Conservation (phyloP, 2,329 filamentous ascomycete genomes). For the Dothidotthia symphoricarpi region DNA sequence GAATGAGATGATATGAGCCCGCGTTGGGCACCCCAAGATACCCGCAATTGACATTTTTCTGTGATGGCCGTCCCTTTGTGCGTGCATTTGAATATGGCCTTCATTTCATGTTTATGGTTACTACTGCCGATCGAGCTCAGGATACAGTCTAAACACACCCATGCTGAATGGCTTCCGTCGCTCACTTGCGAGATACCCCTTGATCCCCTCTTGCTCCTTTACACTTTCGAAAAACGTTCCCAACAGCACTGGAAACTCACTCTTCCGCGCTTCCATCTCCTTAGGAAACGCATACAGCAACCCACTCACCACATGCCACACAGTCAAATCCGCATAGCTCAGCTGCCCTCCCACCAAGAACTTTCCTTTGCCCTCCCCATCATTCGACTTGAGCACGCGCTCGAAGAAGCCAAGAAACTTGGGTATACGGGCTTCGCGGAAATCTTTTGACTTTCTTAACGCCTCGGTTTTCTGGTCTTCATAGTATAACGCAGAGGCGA, state of each 20-base stretch:
- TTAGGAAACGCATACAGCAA: constrained; percentile 68
- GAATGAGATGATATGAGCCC: constrained; percentile 40
- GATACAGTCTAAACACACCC: constrained; percentile 71
- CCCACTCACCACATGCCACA: constrained; percentile 65
- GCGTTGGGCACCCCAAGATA: constrained; percentile 35
- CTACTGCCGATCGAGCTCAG: constrained; percentile 63
- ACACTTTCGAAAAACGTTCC: constrained; percentile 61
- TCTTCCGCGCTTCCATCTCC: constrained; percentile 57
- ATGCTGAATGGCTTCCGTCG: constrained; percentile 60
- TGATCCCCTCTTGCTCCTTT: constrained; percentile 62
- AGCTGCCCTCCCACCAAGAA: constrained; percentile 66
- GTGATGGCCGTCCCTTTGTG: constrained; percentile 16
- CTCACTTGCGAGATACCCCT: constrained; percentile 66
- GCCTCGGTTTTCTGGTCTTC: constrained; percentile 73
- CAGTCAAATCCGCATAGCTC: constrained; percentile 70
- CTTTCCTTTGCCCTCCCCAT: constrained; percentile 55
- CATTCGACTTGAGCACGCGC: constrained; percentile 59
- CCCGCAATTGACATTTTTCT: constrained; percentile 37
- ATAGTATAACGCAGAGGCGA: constrained; percentile 61
- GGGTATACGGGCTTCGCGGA: constrained; percentile 61
- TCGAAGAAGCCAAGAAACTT: constrained; percentile 73
- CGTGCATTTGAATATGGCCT: not conserved
- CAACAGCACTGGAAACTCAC: constrained; percentile 62
- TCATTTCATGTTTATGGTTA: too few species aligned
- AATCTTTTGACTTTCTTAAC: constrained; percentile 57